A percentile compares a stretch with the other conserved stretches of the same genome.
Conservation (phyloP, 768 basidiomycete genomes). For the Lentinula detonsa region DNA sequence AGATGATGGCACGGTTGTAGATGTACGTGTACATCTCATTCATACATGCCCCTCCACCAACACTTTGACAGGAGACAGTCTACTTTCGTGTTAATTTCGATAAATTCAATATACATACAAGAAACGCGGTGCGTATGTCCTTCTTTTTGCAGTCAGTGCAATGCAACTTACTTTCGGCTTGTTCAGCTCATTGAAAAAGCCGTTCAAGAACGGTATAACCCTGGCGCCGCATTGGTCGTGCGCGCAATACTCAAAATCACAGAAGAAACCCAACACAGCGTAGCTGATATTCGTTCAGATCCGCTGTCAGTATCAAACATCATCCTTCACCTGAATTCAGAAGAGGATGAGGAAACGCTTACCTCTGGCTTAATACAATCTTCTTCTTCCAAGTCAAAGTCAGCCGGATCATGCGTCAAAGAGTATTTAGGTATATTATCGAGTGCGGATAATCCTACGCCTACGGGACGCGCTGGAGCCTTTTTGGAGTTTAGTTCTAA, state of each 20-base stretch:
- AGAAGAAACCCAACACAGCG: slow-evolving; percentile 52
- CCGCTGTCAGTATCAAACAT: slow-evolving; percentile 64
- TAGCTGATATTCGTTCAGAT: slow-evolving; percentile 63
- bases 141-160: not conserved
- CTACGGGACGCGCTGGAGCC: slow-evolving; percentile 59
- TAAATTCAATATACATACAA: slow-evolving; percentile 79
- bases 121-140: slow-evolving; percentile 62
- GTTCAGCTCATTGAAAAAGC: slow-evolving; percentile 72
- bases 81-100: slow-evolving; percentile 88
- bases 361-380: slow-evolving; percentile 53
- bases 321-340: slow-evolving; percentile 44
- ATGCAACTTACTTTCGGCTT: slow-evolving; percentile 9
- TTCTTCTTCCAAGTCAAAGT: slow-evolving; percentile 47
- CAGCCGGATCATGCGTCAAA: slow-evolving; percentile 57
- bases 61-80: slow-evolving; percentile 47
- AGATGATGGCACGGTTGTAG: slow-evolving; percentile 53
- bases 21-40: slow-evolving; percentile 42
- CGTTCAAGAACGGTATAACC: slow-evolving; percentile 76
- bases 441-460: slow-evolving; percentile 76
- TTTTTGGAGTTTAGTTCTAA: slow-evolving; percentile 64
- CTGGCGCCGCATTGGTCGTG: slow-evolving; percentile 64
- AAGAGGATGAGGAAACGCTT: slow-evolving; percentile 49
- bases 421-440: slow-evolving; percentile 80
- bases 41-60: slow-evolving; percentile 9
- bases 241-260: slow-evolving; percentile 67